These are phyloP conservation scores for Capsella rubella DNA, from an alignment of 441 rosid genomes.

Conservation along the genomic window DNA sequence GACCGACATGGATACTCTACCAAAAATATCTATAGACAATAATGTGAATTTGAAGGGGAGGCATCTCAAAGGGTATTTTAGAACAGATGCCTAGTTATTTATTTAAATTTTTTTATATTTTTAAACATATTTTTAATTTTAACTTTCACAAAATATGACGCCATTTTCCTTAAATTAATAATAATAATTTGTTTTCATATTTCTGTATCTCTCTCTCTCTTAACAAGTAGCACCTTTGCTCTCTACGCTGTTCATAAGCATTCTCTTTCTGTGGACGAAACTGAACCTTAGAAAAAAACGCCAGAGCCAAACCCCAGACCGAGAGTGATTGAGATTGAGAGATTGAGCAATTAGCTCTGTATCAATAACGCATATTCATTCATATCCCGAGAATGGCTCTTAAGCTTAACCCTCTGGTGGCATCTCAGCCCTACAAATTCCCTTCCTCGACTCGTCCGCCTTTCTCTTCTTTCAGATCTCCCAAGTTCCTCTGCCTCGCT, in stretches of 20 bases:
- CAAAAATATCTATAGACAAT: slow-evolving; percentile 11
- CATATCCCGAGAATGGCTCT: slow-evolving; percentile 62
- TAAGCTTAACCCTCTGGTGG: slow-evolving; percentile 58
- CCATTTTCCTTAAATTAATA: neutral
- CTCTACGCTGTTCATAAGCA: slow-evolving; percentile 20
- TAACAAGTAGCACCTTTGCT: slow-evolving; percentile 12
- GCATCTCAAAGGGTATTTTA: slow-evolving; percentile 40
- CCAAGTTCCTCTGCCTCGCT: slow-evolving; percentile 68
- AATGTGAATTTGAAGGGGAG: neutral
- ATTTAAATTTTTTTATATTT: too few relatives aligned
- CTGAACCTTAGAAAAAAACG: slow-evolving; percentile 36
- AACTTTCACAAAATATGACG: slow-evolving; percentile 25
- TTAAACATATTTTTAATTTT: neutral
- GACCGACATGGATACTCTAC: slow-evolving; percentile 12
- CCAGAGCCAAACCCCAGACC: slow-evolving; percentile 18
- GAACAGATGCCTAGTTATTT: slow-evolving; percentile 11
- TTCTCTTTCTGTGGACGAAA: slow-evolving; percentile 55
- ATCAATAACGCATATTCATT: neutral
- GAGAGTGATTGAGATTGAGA: slow-evolving; percentile 1
- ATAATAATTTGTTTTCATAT: neutral
- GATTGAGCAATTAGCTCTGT: neutral
- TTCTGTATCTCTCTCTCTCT: neutral
- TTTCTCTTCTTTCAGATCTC: slow-evolving; percentile 69
- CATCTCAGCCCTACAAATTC: slow-evolving; percentile 55
- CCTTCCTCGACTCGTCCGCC: slow-evolving; percentile 66